A percentile compares a stretch with the other conserved stretches of the same genome.
Evolutionary conservation across 768 basidiomycete species (phyloP).

Genomic region (Mrakia hoshinonis): DNA sequence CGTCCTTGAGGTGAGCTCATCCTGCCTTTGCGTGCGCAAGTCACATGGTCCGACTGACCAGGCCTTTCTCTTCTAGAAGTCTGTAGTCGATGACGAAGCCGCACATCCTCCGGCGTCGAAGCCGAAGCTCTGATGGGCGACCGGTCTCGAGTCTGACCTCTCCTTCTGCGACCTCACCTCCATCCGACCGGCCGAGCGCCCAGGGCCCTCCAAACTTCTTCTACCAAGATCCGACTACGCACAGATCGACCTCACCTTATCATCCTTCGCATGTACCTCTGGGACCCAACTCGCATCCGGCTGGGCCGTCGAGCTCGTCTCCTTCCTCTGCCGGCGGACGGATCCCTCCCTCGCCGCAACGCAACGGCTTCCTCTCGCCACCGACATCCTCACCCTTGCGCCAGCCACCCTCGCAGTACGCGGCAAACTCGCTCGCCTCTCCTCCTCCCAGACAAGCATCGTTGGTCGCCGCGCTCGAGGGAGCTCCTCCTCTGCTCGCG

Average conservation of each 20-base stretch:
- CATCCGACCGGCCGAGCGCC: background rate
- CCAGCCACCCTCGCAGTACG: background rate
- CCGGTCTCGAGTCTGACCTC: background rate
- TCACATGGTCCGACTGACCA: background rate
- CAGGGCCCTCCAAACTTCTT: slow-evolving; percentile 12
- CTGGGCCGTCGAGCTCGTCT: background rate
- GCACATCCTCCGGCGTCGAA: background rate
- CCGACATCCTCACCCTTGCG: background rate
- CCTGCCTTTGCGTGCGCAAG: no score
- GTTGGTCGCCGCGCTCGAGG: background rate
- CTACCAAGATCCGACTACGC: slow-evolving; percentile 2
- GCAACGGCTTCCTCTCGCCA: background rate
- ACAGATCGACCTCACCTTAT: background rate
- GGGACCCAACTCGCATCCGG: background rate
- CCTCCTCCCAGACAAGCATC: background rate
- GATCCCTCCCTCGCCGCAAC: no score
- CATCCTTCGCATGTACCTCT: background rate
- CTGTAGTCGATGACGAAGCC: background rate
- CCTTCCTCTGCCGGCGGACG: background rate
- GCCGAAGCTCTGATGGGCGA: background rate
- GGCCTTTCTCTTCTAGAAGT: background rate
- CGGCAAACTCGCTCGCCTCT: background rate
- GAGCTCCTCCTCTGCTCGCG: background rate
- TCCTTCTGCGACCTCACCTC: slow-evolving; percentile 3
- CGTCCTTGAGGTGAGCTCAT: no score